A percentile compares a stretch with the other conserved stretches of the same genome.
Evolutionary conservation across 129 eudicot species (phyloP).

Genomic region (Chrysanthemum seticuspe): DNA sequence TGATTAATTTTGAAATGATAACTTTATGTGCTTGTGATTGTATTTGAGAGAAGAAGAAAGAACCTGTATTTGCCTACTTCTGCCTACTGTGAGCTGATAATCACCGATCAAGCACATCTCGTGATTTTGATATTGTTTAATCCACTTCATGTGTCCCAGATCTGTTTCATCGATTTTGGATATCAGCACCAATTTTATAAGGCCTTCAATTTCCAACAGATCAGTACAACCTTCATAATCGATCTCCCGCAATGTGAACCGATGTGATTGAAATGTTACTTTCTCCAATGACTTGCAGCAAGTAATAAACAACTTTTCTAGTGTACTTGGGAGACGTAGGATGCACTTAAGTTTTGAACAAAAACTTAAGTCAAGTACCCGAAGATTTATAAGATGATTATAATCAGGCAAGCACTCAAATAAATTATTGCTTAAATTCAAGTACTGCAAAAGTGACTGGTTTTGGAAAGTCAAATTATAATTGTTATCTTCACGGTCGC

Average conservation of each 20-base stretch:
- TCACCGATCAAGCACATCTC: conserved; percentile 1
- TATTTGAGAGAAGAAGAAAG: neutral
- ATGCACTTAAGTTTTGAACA: conserved; percentile 16
- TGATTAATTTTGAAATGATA: neutral
- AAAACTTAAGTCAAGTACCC: conserved; percentile 19
- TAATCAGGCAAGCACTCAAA: conserved; percentile 6
- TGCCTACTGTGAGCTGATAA: conserved; percentile 11
- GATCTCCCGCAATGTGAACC: conserved; percentile 6
- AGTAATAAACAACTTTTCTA: conserved; percentile 4
- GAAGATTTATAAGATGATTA: conserved; percentile 17
- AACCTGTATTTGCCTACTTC: conserved; percentile 20
- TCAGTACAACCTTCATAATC: conserved; percentile 20
- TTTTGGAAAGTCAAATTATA: conserved; percentile 2
- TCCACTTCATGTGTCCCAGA: conserved; percentile 22
- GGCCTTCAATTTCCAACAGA: conserved; percentile 21
- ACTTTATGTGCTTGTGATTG: neutral
- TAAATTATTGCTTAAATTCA: neutral
- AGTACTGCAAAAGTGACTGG: conserved; percentile 2
- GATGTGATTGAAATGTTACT: conserved; percentile 16
- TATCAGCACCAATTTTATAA: conserved; percentile 2
- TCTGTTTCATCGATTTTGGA: conserved; percentile 9
- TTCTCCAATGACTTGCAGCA: conserved; percentile 18
- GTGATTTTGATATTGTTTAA: conserved; percentile 11
- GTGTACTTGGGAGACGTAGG: conserved; percentile 12
- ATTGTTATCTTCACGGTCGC: neutral